Percentiles rank a stretch among this genome's conserved stretches.
Conservation (phyloP, 2,329 filamentous ascomycete genomes). For the Botryotinia narcissicola region DNA sequence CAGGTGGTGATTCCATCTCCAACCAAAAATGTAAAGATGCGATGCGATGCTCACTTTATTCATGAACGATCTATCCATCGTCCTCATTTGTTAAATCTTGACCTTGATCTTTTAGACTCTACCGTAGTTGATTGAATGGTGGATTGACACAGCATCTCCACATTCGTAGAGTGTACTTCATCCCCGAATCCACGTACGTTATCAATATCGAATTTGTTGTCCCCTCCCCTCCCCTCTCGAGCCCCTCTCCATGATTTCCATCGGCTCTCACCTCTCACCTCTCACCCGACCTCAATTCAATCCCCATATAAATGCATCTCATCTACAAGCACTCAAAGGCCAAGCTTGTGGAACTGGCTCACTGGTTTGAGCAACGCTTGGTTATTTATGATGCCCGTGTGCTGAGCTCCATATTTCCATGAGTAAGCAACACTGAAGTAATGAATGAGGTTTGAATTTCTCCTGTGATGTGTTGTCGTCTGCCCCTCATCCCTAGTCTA, state of each 20-base stretch:
- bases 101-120: neutral
- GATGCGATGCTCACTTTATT: neutral
- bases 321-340: neutral
- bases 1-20: neutral
- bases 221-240: neutral
- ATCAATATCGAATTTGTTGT: neutral
- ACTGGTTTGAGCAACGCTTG: conserved; percentile 1
- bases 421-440: conserved; percentile 6
- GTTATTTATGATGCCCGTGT: conserved; percentile 4
- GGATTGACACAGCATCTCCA: neutral
- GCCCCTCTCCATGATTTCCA: neutral
- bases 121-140: neutral
- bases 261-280: neutral
- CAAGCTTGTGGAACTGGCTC: neutral
- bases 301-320: neutral
- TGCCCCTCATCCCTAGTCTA: neutral
- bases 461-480: conserved; percentile 6
- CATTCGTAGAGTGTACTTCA: too few species aligned
- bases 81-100: neutral
- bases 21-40: too few species aligned
- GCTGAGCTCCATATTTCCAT: conserved; percentile 16
- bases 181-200: neutral
- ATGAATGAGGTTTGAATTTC: neutral
- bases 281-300: neutral
- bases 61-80: neutral